Base-by-base conservation (phyloP, 1,284 basidiomycete genomes). In the Phaffia rhodozyma region DNA sequence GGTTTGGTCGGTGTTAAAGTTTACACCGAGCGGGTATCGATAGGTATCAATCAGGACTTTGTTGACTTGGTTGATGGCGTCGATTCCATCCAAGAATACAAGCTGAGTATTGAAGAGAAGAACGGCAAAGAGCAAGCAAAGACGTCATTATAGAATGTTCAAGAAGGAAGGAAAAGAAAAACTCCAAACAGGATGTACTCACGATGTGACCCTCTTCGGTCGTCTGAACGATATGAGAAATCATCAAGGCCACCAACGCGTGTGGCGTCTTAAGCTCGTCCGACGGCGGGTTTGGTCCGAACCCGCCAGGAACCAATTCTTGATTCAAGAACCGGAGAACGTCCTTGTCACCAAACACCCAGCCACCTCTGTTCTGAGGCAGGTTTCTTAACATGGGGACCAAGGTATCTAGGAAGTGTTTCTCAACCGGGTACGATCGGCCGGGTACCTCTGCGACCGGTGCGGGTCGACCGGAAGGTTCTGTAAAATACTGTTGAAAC, bases 391-490 rank as follows among this genome's bases (percentile, higher is more conserved):
- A 72, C 38, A 80, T 75, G 0, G 80, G 75, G 3, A 90, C 71
- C 71, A 86, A 87, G 68, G 92, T 88, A 52, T 94, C 89, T 72
- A 97, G 77, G 75, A 86, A 92, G 69, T 84, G 78, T 72, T 87
- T 86, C 51, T 83, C 76, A 48, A 97, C 92, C 5, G 93, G 91
- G 79, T 85, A 96, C 16, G 90, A 89, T 34, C 92, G 85, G 56
- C 93, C 93, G n/a, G 92, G 90, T 30, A 97, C 80, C 67, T 91
- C 86, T 60, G 91, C 82, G 25, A 92, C 84, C 47, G 82, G 82
- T 0, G 90, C 87, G 1, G 83, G 84, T 18, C 78, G 74, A 25
- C 85, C 84, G 0, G 76, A 68, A 43, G 82, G 78, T 71, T 86
- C 83, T 13, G 81, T 77, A 79, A 97, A 97, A 78, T 97, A 97